Base-by-base conservation (phyloP, 345 rosid species). In the Triadica sebifera region DNA sequence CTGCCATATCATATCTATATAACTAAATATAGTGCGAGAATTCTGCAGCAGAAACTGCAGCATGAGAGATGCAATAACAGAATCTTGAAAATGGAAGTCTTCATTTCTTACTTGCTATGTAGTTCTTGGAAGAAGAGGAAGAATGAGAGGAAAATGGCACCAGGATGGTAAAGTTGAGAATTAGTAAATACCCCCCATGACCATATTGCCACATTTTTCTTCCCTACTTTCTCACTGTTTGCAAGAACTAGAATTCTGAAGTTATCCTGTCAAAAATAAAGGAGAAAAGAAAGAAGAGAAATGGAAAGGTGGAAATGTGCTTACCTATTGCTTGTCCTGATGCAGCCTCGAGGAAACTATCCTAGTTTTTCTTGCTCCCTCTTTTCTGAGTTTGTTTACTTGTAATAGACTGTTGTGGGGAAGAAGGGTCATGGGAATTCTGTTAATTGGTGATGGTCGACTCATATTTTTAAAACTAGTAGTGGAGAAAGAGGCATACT, bases 401-500 rank as follows among this genome's bases (percentile, higher is more conserved):
- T 22, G 25, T 39, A 43, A 41, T 51, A 69, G 72, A 52, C 37
- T 46, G 50, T n/a, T 72, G 70, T 67, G 74, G 62, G 73, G 69
- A 52, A 57, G 55, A 62, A 55, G 69, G 65, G 72, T 70, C 59
- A 37, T 71, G 61, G 39, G 75, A 81, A 67, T 34, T 72, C 55
- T 59, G 74, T 67, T 73, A 77, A 34, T 60, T 71, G 57, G 67
- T 1, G 67, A 74, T 24, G 74, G 80, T 19, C 56, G 38, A 61
- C 22, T 37, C n/a, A 29, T 34, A 66, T 46, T n/a, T 60, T 5
- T 16, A 12, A 46, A 16, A 19, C 55, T 81, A 59, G 69, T 79
- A 84, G 87, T 74, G 84, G 84, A 68, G 61, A 78, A 80, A 86
- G 80, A 4, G 17, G 75, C 62, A 80, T 70, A 67, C 86, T 83